Conservation (phyloP, 306 rosid species). For the Biancaea sappan region DNA sequence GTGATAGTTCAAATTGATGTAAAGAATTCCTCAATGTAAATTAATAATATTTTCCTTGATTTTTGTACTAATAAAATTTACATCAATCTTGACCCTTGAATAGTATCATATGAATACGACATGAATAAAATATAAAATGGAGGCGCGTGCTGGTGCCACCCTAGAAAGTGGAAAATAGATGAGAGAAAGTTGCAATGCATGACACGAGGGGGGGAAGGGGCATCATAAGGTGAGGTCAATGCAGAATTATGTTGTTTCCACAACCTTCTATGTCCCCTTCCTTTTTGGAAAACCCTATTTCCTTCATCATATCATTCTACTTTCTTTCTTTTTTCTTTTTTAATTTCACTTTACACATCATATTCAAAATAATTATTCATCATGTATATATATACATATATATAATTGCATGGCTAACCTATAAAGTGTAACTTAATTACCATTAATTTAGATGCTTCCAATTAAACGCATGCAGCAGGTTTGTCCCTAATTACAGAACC, state of each 20-base stretch:
- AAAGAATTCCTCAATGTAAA: too few relatives aligned
- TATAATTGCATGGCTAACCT: neutral
- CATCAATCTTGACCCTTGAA: too few relatives aligned
- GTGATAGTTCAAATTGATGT: too few relatives aligned
- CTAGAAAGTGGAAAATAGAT: slow-evolving; percentile 29
- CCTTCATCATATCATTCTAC: neutral
- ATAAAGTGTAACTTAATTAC: too few relatives aligned
- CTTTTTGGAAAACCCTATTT: slow-evolving; percentile 30
- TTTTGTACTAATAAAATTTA: too few relatives aligned
- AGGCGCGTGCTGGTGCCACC: slow-evolving; percentile 37
- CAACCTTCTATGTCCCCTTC: slow-evolving; percentile 46
- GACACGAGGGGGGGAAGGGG: slow-evolving; percentile 42
- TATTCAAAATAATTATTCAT: neutral
- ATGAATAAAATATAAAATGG: slow-evolving; percentile 15
- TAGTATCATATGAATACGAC: too few relatives aligned
- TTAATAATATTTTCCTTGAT: too few relatives aligned
- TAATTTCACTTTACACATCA: neutral
- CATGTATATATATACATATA: too few relatives aligned
- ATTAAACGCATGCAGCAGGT: slow-evolving; percentile 38
- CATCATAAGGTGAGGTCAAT: slow-evolving; percentile 41
- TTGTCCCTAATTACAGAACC: neutral
- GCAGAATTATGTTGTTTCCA: slow-evolving; percentile 38
- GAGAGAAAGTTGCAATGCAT: slow-evolving; percentile 26
- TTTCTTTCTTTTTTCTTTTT: neutral
- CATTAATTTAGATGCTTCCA: slow-evolving; percentile 64